Evolutionary conservation across 352 stramenopile species (phyloP), one percentile per base, ranked within the genome.

Genomic region (Thraustochytrium sp.): DNA sequence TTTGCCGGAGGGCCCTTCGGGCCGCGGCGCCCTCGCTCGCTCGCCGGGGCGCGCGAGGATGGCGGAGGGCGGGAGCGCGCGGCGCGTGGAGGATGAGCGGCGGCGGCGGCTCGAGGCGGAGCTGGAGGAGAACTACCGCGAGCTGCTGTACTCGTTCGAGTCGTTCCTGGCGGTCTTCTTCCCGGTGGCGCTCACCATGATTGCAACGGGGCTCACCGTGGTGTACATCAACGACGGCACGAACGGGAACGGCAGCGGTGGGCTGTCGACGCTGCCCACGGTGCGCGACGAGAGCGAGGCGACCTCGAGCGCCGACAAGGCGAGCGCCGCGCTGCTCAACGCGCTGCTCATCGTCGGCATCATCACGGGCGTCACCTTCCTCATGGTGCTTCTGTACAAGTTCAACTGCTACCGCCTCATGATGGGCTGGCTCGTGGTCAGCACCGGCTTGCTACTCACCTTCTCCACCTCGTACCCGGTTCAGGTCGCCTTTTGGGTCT

Each of bases 311-410:
- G 48, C 44, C 23, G 68, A 34, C 23, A 80, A 80, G 51, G 51
- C 51, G 2, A 53, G 13, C 44, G 68, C 68, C 29, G 91, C 90
- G 11, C 62, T 94, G 21, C 85, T 90, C 62, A 95, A 95, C 76
- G 91, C 91, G 36, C 85, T 94, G 0, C 65, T 95, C 8, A 90
- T 95, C 55, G 92, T 96, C 29, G 82, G 86, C 8, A 91, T 95
- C 84, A 92, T 95, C 82, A 90, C 88, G 26, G 80, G 87, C 56
- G 87, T 94, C 34, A 95, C 91, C 1, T 93, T 94, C 29, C 85
- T 87, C 0, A 90, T 95, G 82, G 92, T 94, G 53, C 46, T 94
- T 59, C 86, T 95, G 29, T 95, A 95, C 55, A 82, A 86, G 13
- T 86, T 54, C 37, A 46, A 76, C 49, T 82, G 26, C 0, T 88